Evolutionary conservation across 768 basidiomycete species (phyloP).

Genomic region (Termitomyces heimii): DNA sequence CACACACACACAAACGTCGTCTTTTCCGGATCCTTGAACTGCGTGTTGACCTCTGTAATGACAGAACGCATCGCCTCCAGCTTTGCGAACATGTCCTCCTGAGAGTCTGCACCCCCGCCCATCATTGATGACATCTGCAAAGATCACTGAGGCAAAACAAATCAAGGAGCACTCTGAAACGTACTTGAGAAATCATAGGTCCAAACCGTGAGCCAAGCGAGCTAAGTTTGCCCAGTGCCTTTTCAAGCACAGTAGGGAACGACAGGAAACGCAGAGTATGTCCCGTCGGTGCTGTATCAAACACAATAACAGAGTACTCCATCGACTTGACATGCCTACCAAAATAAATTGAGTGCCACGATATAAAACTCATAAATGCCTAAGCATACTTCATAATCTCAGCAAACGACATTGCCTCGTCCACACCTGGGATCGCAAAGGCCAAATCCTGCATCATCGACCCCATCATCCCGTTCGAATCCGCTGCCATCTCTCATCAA

Average conservation of each 20-base stretch:
- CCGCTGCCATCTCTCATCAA: constrained; percentile 39
- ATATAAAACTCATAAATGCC: background rate
- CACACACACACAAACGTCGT: constrained; percentile 98
- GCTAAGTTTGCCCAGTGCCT: constrained; percentile 93
- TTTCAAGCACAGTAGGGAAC: constrained; percentile 98
- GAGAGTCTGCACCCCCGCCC: constrained; percentile 84
- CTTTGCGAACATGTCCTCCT: constrained; percentile 99
- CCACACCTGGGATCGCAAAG: constrained; percentile 98
- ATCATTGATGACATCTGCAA: constrained; percentile 90
- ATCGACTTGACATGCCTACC: constrained; percentile 97
- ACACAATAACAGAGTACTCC: constrained; percentile 99
- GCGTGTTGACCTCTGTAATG: constrained; percentile 97
- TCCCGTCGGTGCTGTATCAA: constrained; percentile 98
- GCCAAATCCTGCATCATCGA: constrained; percentile 99
- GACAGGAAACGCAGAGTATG: constrained; percentile 98
- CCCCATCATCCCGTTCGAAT: constrained; percentile 93
- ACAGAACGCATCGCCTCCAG: constrained; percentile 95
- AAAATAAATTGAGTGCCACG: background rate
- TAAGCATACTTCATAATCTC: constrained; percentile 95
- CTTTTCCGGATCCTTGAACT: constrained; percentile 99
- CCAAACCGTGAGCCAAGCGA: constrained; percentile 92
- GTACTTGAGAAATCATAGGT: constrained; percentile 88
- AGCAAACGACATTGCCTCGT: constrained; percentile 99
- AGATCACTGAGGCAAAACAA: background rate
- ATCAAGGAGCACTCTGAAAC: background rate